These are phyloP conservation scores for Raffaelea deltoideospora DNA, from an alignment of 2,329 filamentous ascomycete species.

Conservation along the genomic window DNA sequence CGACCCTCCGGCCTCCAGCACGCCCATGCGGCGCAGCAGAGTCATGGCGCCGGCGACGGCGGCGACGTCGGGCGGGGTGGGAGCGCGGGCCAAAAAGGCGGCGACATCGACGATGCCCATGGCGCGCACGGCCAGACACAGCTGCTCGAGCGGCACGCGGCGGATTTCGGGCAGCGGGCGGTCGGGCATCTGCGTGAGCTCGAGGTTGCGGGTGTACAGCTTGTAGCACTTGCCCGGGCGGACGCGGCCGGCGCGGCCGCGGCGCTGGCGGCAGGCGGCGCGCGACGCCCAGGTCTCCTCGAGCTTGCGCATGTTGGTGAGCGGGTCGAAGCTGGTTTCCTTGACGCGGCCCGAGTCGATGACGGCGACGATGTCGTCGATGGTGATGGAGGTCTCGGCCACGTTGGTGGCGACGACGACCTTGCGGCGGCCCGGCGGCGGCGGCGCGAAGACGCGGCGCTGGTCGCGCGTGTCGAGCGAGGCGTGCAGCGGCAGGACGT, in stretches of 20 bases:
- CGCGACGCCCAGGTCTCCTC: constrained; percentile 91
- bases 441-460: constrained; percentile 62
- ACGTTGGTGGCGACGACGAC: constrained; percentile 93
- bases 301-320: constrained; percentile 85
- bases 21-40: constrained; percentile 72
- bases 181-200: constrained; percentile 61
- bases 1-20: constrained; percentile 54
- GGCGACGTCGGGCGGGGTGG: constrained; percentile 73
- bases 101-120: constrained; percentile 82
- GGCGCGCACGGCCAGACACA: constrained; percentile 85
- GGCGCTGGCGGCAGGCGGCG: constrained; percentile 85
- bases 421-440: constrained; percentile 73
- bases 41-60: constrained; percentile 77
- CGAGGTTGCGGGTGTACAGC: constrained; percentile 75
- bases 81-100: constrained; percentile 66
- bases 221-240: constrained; percentile 89
- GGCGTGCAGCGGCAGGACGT: constrained; percentile 80
- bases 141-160: constrained; percentile 81
- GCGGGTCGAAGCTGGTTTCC: constrained; percentile 84
- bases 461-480: constrained; percentile 83
- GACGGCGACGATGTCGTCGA: constrained; percentile 91
- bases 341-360: constrained; percentile 94
- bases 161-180: constrained; percentile 88
- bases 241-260: constrained; percentile 86
- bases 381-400: constrained; percentile 95